Percentiles rank a stretch among this genome's conserved stretches.
Evolutionary conservation across 23 red algal species (phyloP).

Genomic region (Gracilaria domingensis): DNA sequence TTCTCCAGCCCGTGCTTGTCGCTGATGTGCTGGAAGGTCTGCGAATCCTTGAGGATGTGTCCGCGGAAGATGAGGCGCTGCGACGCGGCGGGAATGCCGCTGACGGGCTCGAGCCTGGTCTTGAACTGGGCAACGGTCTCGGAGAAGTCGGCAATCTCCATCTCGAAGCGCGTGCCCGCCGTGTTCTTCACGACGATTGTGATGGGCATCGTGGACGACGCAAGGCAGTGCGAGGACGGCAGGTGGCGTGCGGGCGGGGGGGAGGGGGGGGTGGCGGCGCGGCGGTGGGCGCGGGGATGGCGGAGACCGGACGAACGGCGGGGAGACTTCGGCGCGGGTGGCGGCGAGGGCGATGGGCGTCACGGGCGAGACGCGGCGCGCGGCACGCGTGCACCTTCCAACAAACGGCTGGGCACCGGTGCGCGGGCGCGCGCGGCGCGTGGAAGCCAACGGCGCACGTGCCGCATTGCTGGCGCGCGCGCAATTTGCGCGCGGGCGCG

Average conservation of each 20-base stretch:
- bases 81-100: constrained; percentile 73
- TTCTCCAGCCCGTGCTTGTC: constrained; percentile 87
- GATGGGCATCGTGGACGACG: constrained; percentile 9
- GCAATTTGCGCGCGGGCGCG: neutral
- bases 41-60: constrained; percentile 93
- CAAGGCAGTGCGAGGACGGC: too few relatives aligned
- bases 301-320: neutral
- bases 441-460: neutral
- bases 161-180: constrained; percentile 87
- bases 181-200: constrained; percentile 89
- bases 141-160: constrained; percentile 71
- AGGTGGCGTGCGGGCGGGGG: too few relatives aligned
- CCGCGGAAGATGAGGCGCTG: constrained; percentile 98
- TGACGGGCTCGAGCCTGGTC: constrained; percentile 65
- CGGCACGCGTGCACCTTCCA: constrained; percentile 19
- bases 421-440: neutral
- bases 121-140: constrained; percentile 93
- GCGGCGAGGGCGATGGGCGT: neutral
- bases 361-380: neutral
- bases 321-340: neutral
- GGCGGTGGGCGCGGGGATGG: too few relatives aligned
- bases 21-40: constrained; percentile 85
- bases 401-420: neutral
- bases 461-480: constrained; percentile 19
- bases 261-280: too few relatives aligned